Evolutionary conservation across 2,329 filamentous ascomycete species (phyloP).

Genomic region (Gremmenia infestans): DNA sequence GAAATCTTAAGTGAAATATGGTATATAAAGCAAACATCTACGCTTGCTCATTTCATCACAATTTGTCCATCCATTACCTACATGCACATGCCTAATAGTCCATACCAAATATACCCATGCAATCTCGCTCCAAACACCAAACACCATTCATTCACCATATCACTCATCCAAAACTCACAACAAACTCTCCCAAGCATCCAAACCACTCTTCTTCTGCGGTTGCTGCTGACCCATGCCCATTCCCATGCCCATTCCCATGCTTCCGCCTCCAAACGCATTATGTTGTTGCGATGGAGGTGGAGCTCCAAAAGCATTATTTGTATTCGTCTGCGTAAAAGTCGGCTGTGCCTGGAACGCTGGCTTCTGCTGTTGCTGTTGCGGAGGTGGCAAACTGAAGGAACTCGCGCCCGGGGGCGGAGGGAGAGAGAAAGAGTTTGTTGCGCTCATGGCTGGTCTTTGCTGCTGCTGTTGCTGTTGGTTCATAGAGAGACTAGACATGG

Average conservation of each 20-base stretch:
- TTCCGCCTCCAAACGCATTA: constrained; percentile 11
- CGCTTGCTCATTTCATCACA: too few relatives aligned
- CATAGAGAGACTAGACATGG: constrained; percentile 47
- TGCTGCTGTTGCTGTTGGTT: constrained; percentile 32
- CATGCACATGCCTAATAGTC: too few relatives aligned
- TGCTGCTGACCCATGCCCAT: constrained; percentile 8
- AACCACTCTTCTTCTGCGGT: constrained; percentile 35
- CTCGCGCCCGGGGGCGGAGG: constrained; percentile 24
- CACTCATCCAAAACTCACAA: constrained; percentile 32
- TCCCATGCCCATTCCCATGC: too few relatives aligned
- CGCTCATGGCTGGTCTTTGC: constrained; percentile 34
- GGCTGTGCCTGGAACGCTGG: constrained; percentile 22
- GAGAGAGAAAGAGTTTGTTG: constrained; percentile 49
- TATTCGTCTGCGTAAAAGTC: background rate
- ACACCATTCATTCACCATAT: background rate
- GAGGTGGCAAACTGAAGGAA: constrained; percentile 8
- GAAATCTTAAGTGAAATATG: too few relatives aligned
- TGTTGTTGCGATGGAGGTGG: constrained; percentile 26
- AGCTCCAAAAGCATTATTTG: constrained; percentile 23
- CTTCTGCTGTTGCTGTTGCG: background rate
- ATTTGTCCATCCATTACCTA: too few relatives aligned
- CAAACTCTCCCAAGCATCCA: constrained; percentile 54
- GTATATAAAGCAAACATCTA: too few relatives aligned
- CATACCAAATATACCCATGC: too few relatives aligned
- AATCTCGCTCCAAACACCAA: background rate